Conservation (phyloP, 2,329 filamentous ascomycete species). For the Aspergillus carbonarius region DNA sequence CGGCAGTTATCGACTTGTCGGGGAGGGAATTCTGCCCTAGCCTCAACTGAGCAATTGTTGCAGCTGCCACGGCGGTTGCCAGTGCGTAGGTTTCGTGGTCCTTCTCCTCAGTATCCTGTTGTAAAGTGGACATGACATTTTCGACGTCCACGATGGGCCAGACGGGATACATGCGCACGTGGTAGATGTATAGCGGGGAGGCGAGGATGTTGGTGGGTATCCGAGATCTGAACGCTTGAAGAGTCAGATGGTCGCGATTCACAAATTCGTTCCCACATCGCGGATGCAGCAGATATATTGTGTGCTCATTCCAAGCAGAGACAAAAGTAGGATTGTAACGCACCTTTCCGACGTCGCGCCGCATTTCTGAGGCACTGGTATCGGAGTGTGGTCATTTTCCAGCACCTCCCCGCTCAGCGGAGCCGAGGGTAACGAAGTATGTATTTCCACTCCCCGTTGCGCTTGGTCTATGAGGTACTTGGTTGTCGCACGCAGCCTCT, state of each 20-base stretch:
- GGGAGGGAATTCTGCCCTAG: slow-evolving; percentile 30
- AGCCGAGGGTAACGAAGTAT: not conserved
- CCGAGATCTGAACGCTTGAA: slow-evolving; percentile 6
- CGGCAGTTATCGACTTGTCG: slow-evolving; percentile 33
- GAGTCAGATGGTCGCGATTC: not conserved
- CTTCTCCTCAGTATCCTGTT: slow-evolving; percentile 25
- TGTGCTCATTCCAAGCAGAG: too few relatives aligned
- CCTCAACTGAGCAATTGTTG: slow-evolving; percentile 52
- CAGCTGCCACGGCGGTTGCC: slow-evolving; percentile 49
- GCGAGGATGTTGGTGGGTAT: slow-evolving; percentile 25
- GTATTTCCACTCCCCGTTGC: slow-evolving; percentile 10
- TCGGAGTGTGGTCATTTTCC: not conserved
- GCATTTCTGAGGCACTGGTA: not conserved
- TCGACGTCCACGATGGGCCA: slow-evolving; percentile 54
- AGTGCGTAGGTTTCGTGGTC: slow-evolving; percentile 42
- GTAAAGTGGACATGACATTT: slow-evolving; percentile 41
- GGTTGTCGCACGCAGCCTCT: slow-evolving; percentile 36
- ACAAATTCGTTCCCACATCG: not conserved
- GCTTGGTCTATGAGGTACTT: slow-evolving; percentile 23
- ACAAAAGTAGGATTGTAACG: not conserved
- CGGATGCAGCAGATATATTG: too few relatives aligned
- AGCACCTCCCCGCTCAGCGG: not conserved
- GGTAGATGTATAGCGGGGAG: slow-evolving; percentile 47
- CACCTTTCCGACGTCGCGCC: not conserved
- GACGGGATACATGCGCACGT: slow-evolving; percentile 52